These are phyloP conservation scores for Mortierella sp. DNA, from an alignment of 371 early-diverging fungal species.

Conservation along the genomic window DNA sequence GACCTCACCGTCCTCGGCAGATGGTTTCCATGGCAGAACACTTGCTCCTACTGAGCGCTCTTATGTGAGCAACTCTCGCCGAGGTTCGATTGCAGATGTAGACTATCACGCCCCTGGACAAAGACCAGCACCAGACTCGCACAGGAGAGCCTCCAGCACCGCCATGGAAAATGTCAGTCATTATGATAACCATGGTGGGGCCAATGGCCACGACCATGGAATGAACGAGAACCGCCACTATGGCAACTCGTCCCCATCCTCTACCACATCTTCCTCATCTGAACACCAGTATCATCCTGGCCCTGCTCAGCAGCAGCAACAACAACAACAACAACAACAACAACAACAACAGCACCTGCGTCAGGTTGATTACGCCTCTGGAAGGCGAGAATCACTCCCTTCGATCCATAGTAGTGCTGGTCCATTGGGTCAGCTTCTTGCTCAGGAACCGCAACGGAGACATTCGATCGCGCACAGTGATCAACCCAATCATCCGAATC, in stretches of 20 bases:
- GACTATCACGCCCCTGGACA: slow-evolving; percentile 26
- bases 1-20: slow-evolving; percentile 32
- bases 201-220: too few species aligned
- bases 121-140: slow-evolving; percentile 5
- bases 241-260: slow-evolving; percentile 6
- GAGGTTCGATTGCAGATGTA: slow-evolving; percentile 34
- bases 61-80: slow-evolving; percentile 47
- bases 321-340: too few species aligned
- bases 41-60: slow-evolving; percentile 49
- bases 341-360: slow-evolving; percentile 31
- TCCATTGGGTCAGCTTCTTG: slow-evolving; percentile 53
- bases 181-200: background rate
- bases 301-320: slow-evolving; percentile 5
- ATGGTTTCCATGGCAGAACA: slow-evolving; percentile 42
- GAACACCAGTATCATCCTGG: slow-evolving; percentile 9
- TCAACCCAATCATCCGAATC: too few species aligned
- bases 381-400: slow-evolving; percentile 60
- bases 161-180: slow-evolving; percentile 3
- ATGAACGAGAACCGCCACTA: slow-evolving; percentile 2
- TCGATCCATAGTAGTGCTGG: slow-evolving; percentile 45
- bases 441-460: slow-evolving; percentile 59
- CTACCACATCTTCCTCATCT: slow-evolving; percentile 7
- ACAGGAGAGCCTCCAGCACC: slow-evolving; percentile 11
- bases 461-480: slow-evolving; percentile 69
- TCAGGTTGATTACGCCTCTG: slow-evolving; percentile 38